Base-by-base conservation (phyloP, 2,329 filamentous ascomycete genomes). In the Sclerotinia subarctica region DNA sequence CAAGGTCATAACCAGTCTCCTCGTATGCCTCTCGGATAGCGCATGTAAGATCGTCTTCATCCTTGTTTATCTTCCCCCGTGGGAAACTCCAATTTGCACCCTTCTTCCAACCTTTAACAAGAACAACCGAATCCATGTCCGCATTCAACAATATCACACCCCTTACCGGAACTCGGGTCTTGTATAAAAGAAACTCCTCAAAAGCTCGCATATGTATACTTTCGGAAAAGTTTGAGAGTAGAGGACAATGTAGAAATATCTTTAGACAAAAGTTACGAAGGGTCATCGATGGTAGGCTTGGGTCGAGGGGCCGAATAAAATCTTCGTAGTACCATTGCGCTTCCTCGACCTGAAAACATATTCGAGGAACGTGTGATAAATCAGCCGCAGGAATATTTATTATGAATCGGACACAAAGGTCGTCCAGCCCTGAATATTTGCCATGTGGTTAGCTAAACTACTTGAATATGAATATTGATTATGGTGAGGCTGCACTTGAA, bases 301-400 rank as follows among this genome's bases (percentile, higher is more conserved):
- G 90, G 79, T 97, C 91, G 72, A 95, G 84, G 51, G 94, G 94
- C 59, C 95, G 92, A 78, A 99, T 93, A 78, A 99, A 99, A 80
- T 99, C 95, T 83, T 99, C 95, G 86, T 99, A 99, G 81, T 96
- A 99, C 95, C 95, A 99, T 88, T 99, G 96, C 75, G 95, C 95
- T 81, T 99, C 96, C 80, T 99, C 95, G 74, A 99, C 91, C 81
- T 98, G 94, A 79, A 99, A 99, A 81, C 94, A 98, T 80, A 99
- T 95, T 77, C 95, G 90, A 78, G 93, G 92, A 68, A 97, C 91
- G 2, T 92, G 93, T 73, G 89, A 88, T 58, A 98, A 86, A 80
- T 99, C 95, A 80, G 95, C 93, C 72, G 91, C 86, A 57, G 96
- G 95, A 70, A 98, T 87, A 81, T 99, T 98, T 80, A 98, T 93